phyloP scores from a whole-genome alignment of 768 basidiomycete species.

The Kwoniella europaea region DNA sequence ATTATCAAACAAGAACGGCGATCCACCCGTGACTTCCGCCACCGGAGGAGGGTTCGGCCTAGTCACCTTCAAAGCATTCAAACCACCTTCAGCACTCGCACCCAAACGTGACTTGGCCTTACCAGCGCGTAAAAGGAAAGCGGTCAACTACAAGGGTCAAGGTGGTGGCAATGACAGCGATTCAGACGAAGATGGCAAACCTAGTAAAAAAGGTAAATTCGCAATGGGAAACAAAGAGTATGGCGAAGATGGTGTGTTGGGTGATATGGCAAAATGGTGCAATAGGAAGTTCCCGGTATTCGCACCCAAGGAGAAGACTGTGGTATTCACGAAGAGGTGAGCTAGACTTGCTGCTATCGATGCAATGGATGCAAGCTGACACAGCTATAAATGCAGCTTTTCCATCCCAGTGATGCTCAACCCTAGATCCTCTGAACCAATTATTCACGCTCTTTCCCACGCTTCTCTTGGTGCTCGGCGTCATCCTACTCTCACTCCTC shows the following conservation, averaged over 20 bases:
- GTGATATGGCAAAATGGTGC: slow-evolving; percentile 62
- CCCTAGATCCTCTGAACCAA: slow-evolving; percentile 37
- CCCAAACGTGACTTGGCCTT: slow-evolving; percentile 35
- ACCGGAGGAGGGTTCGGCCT: slow-evolving; percentile 58
- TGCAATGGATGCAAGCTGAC: slow-evolving; percentile 8
- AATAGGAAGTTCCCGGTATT: slow-evolving; percentile 65
- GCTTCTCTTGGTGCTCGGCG: slow-evolving; percentile 74
- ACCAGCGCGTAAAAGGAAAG: slow-evolving; percentile 74
- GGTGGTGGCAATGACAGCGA: slow-evolving; percentile 61
- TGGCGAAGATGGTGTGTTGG: slow-evolving; percentile 69
- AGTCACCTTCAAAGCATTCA: slow-evolving; percentile 56
- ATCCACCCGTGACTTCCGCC: slow-evolving; percentile 45
- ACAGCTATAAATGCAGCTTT: slow-evolving; percentile 64
- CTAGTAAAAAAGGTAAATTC: slow-evolving; percentile 71
- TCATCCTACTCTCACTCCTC: slow-evolving; percentile 62
- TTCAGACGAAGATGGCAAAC: slow-evolving; percentile 61
- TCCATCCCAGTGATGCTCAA: slow-evolving; percentile 70
- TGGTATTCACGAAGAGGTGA: slow-evolving; percentile 55
- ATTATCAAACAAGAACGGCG: slow-evolving; percentile 39
- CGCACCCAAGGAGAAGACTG: slow-evolving; percentile 50
- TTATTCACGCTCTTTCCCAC: slow-evolving; percentile 66
- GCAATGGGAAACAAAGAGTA: slow-evolving; percentile 65
- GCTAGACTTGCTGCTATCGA: slow-evolving; percentile 24
- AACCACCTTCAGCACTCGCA: slow-evolving; percentile 46
- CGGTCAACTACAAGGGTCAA: slow-evolving; percentile 75